Conservation (phyloP, 441 rosid genomes). For the Erodium chrysanthum region DNA sequence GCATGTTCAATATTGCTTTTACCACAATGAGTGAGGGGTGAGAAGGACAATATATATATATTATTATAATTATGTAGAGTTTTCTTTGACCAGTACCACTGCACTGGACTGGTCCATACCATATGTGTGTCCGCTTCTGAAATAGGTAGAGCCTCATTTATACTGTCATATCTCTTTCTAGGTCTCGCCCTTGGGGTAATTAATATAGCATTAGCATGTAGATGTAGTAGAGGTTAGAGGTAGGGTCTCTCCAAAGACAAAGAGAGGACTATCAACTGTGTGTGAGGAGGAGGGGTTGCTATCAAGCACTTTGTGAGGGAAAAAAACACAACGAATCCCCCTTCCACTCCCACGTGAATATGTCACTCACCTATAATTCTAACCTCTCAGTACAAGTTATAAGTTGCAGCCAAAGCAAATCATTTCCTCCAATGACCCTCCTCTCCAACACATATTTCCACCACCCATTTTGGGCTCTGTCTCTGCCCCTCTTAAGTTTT, state of each 20-base stretch:
- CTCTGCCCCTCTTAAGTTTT: no score
- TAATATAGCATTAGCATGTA: no score
- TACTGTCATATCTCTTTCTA: no score
- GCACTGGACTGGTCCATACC: constrained; percentile 1
- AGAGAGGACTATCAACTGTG: neutral
- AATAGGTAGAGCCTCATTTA: neutral
- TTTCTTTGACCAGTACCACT: neutral
- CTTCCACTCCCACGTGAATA: neutral
- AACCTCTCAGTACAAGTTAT: no score
- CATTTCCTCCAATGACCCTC: neutral
- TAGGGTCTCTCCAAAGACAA: neutral
- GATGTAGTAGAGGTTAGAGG: neutral
- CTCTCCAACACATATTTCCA: neutral
- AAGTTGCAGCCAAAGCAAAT: neutral
- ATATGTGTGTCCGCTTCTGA: neutral
- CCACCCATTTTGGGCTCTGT: neutral
- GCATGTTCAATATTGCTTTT: neutral
- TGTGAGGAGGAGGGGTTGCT: neutral
- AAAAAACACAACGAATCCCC: neutral
- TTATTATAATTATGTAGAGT: neutral
- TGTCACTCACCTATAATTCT: neutral
- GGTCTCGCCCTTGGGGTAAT: no score
- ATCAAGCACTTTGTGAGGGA: neutral
- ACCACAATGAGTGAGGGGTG: neutral
- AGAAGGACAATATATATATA: neutral